Evolutionary conservation across 108 stramenopile species (phyloP).

Genomic region (Cyclotella choctawhatcheeana): DNA sequence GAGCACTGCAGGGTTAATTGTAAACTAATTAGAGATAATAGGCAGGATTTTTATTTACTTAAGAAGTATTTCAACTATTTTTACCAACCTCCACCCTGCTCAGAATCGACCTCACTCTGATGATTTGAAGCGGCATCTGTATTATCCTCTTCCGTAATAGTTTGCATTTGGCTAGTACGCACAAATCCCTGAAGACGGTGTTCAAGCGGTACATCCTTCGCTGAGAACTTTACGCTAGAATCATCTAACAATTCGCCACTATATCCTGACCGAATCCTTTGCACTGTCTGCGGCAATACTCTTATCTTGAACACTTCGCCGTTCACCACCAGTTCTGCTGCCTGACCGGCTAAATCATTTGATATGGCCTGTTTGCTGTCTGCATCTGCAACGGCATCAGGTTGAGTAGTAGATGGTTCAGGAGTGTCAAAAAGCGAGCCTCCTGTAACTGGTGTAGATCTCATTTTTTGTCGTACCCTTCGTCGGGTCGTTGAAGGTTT

Average conservation of each 20-base stretch:
- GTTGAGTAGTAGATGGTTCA: constrained; percentile 18
- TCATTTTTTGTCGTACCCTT: constrained; percentile 36
- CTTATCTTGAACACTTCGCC: constrained; percentile 71
- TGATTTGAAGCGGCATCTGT: constrained; percentile 31
- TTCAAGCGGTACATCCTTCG: constrained; percentile 62
- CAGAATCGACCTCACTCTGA: constrained; percentile 15
- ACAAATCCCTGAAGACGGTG: constrained; percentile 64
- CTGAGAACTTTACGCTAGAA: constrained; percentile 47
- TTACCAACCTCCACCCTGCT: constrained; percentile 8
- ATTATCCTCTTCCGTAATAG: constrained; percentile 28
- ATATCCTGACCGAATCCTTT: constrained; percentile 58
- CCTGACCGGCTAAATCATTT: constrained; percentile 7
- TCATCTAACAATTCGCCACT: constrained; percentile 60
- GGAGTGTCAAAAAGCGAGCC: constrained; percentile 42
- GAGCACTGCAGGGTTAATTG: no score
- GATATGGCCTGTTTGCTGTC: constrained; percentile 6
- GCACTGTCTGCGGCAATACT: constrained; percentile 56
- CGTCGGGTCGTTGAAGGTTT: constrained; percentile 28
- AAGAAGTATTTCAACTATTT: no score
- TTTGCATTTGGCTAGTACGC: constrained; percentile 37
- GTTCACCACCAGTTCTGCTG: constrained; percentile 69
- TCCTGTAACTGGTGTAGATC: constrained; percentile 35
- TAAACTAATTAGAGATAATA: no score
- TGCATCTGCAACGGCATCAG: constrained; percentile 4
- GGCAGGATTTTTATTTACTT: no score